Base-by-base conservation (phyloP, 495 filamentous ascomycete species). In the Talaromyces stipitatus region DNA sequence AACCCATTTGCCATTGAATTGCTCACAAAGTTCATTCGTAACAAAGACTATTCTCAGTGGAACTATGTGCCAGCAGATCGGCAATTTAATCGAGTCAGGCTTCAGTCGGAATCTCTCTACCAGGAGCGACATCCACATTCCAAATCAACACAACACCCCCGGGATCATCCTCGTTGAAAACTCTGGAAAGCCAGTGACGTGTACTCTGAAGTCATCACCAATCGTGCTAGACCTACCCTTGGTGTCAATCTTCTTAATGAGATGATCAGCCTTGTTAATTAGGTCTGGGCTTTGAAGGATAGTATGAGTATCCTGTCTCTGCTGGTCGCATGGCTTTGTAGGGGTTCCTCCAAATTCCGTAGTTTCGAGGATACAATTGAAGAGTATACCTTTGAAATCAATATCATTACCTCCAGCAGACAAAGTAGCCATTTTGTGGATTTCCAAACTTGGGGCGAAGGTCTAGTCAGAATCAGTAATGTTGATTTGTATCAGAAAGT, bases 141-240 rank as follows among this genome's bases (percentile, higher is more conserved):
- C n/a, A n/a, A n/a, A n/a, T n/a, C n/a, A n/a, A n/a, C n/a, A n/a
- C n/a, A n/a, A n/a, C 5, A 47, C 43, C 18, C 10, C 43, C 43
- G 18, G 43, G 43, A 47, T 47, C 43, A 14, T 47, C 12, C 18
- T 47, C 18, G 18, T 47, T 47, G 20, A 55, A 55, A 55, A 55
- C 53, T 55, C 53, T 32, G 30, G 29, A 38, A 38, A 55, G 53
- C 53, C 30, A 26, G 38, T 38, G 22, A 55, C 53, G 53, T 55
- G 43, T 5, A 55, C 20, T 24, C 38, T 55, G 30, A 55, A 55
- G 30, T 16, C 38, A 32, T 55, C 32, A 41, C 53, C 53, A 38
- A 55, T 55, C 7, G 53, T 32, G 12, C 53, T 29, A 5, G 18
- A 26, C 8, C 53, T 32, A 20, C 53, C 53, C 18, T 45, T 55